Conservation (phyloP, 805 yeast species). For the Candida dajiaensis region DNA sequence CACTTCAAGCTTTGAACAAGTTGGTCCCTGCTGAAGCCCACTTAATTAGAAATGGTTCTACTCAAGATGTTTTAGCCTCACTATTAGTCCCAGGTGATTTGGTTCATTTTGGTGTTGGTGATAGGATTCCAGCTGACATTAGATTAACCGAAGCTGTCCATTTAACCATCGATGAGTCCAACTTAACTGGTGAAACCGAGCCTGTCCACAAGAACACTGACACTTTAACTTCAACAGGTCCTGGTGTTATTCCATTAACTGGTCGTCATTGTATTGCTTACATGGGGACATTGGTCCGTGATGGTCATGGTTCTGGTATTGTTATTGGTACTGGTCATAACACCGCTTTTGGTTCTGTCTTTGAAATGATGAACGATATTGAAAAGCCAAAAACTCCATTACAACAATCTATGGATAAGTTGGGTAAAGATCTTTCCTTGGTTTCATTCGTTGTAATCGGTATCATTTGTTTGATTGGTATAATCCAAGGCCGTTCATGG, state of each 20-base stretch:
- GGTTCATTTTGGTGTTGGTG: conserved; percentile 87
- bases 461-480: conserved; percentile 83
- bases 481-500: conserved; percentile 91
- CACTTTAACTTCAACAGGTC: conserved; percentile 29
- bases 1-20: conserved; percentile 85
- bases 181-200: conserved; percentile 89
- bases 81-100: conserved; percentile 93
- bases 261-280: conserved; percentile 78
- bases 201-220: conserved; percentile 69
- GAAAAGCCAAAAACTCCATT: conserved; percentile 98
- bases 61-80: conserved; percentile 79
- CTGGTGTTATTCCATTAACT: conserved; percentile 45
- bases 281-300: conserved; percentile 97
- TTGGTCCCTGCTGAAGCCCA: conserved; percentile 97
- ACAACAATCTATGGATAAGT: conserved; percentile 90
- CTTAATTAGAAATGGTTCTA: conserved; percentile 73
- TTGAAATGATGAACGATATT: conserved; percentile 90
- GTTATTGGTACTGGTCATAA: conserved; percentile 86
- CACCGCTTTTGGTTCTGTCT: conserved; percentile 93
- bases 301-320: conserved; percentile 91
- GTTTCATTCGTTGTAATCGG: conserved; percentile 87
- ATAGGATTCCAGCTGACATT: conserved; percentile 93
- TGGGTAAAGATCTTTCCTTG: conserved; percentile 85
- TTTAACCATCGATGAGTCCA: conserved; percentile 85
- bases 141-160: conserved; percentile 76